Conservation (phyloP, 306 rosid species). For the Inga leiocalycina region DNA sequence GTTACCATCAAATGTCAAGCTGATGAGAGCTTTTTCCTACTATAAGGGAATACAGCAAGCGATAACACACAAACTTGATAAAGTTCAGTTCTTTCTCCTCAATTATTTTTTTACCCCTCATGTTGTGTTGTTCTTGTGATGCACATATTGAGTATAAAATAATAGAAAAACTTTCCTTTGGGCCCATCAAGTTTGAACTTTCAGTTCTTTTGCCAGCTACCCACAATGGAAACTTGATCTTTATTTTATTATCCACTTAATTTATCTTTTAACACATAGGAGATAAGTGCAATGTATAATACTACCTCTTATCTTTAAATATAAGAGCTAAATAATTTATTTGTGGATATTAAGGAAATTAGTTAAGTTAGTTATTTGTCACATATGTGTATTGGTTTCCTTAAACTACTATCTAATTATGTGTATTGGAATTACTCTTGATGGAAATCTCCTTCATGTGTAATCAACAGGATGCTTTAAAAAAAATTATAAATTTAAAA, state of each 20-base stretch:
- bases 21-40: neutral
- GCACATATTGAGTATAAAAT: neutral
- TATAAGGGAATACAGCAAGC: neutral
- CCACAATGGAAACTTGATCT: neutral
- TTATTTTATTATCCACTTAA: neutral
- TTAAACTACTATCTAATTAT: too few relatives aligned
- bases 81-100: neutral
- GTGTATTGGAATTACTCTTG: too few relatives aligned
- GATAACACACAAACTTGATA: neutral
- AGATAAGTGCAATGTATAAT: neutral
- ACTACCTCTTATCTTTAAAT: too few relatives aligned
- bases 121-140: neutral
- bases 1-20: neutral
- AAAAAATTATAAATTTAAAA: too few relatives aligned
- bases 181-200: neutral
- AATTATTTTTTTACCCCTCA: neutral
- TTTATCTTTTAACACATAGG: neutral
- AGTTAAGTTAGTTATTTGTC: too few relatives aligned
- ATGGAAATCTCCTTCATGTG: too few relatives aligned
- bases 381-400: too few relatives aligned
- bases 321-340: too few relatives aligned
- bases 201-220: neutral
- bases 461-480: too few relatives aligned
- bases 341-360: too few relatives aligned
- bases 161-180: neutral